Percentiles rank a stretch among this genome's conserved stretches.
Evolutionary conservation across 2,329 filamentous ascomycete species (phyloP).

Genomic region (Colletotrichum tofieldiae): DNA sequence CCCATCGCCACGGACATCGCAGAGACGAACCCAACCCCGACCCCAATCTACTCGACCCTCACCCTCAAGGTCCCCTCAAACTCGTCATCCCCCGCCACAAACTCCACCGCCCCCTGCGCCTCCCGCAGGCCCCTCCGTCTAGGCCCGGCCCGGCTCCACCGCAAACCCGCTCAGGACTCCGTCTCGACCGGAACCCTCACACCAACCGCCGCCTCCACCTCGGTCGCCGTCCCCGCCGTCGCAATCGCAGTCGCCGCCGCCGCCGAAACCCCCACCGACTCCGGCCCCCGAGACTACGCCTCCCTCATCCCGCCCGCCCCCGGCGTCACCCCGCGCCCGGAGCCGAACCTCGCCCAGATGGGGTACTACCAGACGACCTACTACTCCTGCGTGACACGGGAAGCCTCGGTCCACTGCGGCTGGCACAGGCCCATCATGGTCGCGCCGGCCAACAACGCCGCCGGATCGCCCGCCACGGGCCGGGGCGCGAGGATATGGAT

Average conservation of each 20-base stretch:
- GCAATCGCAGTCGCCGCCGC: background rate
- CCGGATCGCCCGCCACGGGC: background rate
- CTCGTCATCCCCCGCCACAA: slow-evolving; percentile 20
- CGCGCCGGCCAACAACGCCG: slow-evolving; percentile 26
- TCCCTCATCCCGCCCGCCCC: slow-evolving; percentile 41
- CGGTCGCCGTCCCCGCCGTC: background rate
- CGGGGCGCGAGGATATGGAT: background rate
- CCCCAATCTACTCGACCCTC: slow-evolving; percentile 33
- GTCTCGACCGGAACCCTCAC: background rate
- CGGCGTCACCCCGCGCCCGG: slow-evolving; percentile 38
- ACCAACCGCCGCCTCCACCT: background rate
- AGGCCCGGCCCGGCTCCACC: slow-evolving; percentile 34
- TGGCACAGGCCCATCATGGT: slow-evolving; percentile 43
- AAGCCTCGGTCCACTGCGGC: slow-evolving; percentile 41
- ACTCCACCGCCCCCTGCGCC: slow-evolving; percentile 24
- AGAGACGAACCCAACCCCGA: background rate
- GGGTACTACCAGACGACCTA: slow-evolving; percentile 42
- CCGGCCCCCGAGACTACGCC: slow-evolving; percentile 42
- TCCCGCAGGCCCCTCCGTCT: slow-evolving; percentile 33
- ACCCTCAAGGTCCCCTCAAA: slow-evolving; percentile 21
- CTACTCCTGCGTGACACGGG: slow-evolving; percentile 40
- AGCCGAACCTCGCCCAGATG: slow-evolving; percentile 42
- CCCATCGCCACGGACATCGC: slow-evolving; percentile 4
- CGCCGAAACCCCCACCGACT: slow-evolving; percentile 15
- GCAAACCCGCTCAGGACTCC: slow-evolving; percentile 5